Percentiles rank a stretch among this genome's conserved stretches.
phyloP scores from a whole-genome alignment of 2,329 filamentous ascomycete genomes.

The Aureobasidium pullulans region DNA sequence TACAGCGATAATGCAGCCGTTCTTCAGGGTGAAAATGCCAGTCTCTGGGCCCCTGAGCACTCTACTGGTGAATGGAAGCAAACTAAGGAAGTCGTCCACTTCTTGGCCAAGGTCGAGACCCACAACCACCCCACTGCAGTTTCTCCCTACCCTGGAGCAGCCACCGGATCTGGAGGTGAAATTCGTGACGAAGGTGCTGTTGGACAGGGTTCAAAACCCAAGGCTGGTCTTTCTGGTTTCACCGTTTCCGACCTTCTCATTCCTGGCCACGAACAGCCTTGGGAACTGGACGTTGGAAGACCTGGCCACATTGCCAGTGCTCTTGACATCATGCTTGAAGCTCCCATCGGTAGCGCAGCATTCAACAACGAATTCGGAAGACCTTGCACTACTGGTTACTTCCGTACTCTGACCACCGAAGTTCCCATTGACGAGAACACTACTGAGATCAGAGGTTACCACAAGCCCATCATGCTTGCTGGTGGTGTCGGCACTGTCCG shows the following conservation, averaged over 20 bases:
- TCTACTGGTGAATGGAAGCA: constrained; percentile 81
- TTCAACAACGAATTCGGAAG: constrained; percentile 98
- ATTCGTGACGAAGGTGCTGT: constrained; percentile 94
- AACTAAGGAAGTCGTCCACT: constrained; percentile 78
- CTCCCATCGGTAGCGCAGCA: constrained; percentile 85
- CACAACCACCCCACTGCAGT: constrained; percentile 97
- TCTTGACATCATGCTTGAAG: constrained; percentile 95
- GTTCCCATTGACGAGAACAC: constrained; percentile 54
- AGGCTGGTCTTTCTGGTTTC: constrained; percentile 86
- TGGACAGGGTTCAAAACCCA: constrained; percentile 83
- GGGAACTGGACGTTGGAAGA: constrained; percentile 86
- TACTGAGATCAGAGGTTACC: constrained; percentile 77
- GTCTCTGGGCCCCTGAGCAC: constrained; percentile 82
- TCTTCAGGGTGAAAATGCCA: constrained; percentile 61
- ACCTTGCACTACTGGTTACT: constrained; percentile 80
- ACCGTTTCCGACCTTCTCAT: constrained; percentile 93
- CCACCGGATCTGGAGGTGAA: constrained; percentile 90
- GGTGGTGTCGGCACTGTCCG: constrained; percentile 89
- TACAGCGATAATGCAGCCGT: constrained; percentile 99
- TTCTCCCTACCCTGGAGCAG: constrained; percentile 85
- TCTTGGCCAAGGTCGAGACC: constrained; percentile 91
- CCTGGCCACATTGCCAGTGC: constrained; percentile 89
- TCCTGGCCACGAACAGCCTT: constrained; percentile 71
- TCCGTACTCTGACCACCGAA: constrained; percentile 76
- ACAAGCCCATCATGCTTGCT: constrained; percentile 98